Percentiles rank a stretch among this genome's conserved stretches.
Conservation (phyloP, 768 basidiomycete genomes). For the Phanerochaete carnosa region DNA sequence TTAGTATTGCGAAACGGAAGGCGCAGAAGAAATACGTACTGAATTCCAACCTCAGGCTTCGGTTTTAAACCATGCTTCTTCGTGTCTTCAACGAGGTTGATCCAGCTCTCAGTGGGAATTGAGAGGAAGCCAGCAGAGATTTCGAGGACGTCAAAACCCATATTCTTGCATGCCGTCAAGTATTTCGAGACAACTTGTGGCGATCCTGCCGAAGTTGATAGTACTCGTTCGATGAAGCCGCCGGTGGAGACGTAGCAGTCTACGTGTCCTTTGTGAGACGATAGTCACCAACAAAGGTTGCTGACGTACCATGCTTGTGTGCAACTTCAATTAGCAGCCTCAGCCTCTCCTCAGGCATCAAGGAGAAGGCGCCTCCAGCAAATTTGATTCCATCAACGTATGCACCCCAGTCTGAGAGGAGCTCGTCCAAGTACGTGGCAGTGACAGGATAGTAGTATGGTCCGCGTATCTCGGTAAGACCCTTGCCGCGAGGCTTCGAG, state of each 20-base stretch:
- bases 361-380: conserved; percentile 39
- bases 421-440: conserved; percentile 37
- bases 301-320: conserved; percentile 32
- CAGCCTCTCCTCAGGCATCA: conserved; percentile 39
- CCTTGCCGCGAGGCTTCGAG: conserved; percentile 33
- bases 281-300: not conserved
- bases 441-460: conserved; percentile 43
- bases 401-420: conserved; percentile 38
- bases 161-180: conserved; percentile 33
- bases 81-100: conserved; percentile 36
- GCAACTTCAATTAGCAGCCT: conserved; percentile 36
- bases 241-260: conserved; percentile 41
- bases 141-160: conserved; percentile 44
- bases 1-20: not conserved
- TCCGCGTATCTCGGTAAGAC: conserved; percentile 42
- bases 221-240: conserved; percentile 37
- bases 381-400: conserved; percentile 45
- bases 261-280: not conserved
- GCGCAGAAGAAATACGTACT: conserved; percentile 10
- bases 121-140: conserved; percentile 43
- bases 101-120: conserved; percentile 44
- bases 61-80: conserved; percentile 37
- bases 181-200: conserved; percentile 32
- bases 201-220: conserved; percentile 32
- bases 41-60: conserved; percentile 44